Base-by-base conservation (phyloP, 2,329 filamentous ascomycete species). In the Cordyceps sp. region DNA sequence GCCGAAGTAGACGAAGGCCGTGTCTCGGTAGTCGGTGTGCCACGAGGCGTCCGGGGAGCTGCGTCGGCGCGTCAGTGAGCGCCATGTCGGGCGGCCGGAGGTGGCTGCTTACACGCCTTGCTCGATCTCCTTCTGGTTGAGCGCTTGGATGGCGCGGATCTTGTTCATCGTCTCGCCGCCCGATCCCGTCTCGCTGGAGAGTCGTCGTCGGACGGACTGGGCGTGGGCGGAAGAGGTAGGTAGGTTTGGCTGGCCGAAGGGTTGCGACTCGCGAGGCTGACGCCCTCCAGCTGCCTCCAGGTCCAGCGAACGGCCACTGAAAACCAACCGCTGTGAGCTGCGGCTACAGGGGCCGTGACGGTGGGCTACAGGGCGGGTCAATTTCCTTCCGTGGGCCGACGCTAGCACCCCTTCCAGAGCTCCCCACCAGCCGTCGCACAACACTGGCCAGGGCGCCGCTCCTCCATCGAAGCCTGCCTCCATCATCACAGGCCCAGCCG, bases 11-110 rank as follows among this genome's bases (percentile, higher is more conserved):
- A 98, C 64, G 55, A 88, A 98, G 37, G 90, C 92, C 2, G 90
- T 96, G 60, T 93, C 90, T 58, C 84, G 82, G 59, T 96, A 98
- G 62, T 98, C 92, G 53, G 79, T 78, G 53, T 96, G 88, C 88
- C 88, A 96, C 35, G 88, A 94, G 40, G 79, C 88, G 57, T 85
- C 76, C 26, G 86, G 78, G 3, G 78, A 68, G 43, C 84, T 86
- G 17, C 30, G 25, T 39, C 54, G 10, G 4, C 26, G 39, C 24
- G 31, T 34, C 22, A 23, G 15, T 27, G 23, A 19, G 1, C 13
- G 17, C 12, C 12, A 12, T 10, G 4, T 18, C 5, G 7, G 29
- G 16, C 16, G 26, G 10, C 6, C 2, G 10, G 13, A 13, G 6
- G 15, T 10, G 14, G 13, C 17, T 12, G 12, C 76, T 54, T 53